Evolutionary conservation across 305 asterid species (phyloP).

Genomic region (Fraxinus angustifolia): DNA sequence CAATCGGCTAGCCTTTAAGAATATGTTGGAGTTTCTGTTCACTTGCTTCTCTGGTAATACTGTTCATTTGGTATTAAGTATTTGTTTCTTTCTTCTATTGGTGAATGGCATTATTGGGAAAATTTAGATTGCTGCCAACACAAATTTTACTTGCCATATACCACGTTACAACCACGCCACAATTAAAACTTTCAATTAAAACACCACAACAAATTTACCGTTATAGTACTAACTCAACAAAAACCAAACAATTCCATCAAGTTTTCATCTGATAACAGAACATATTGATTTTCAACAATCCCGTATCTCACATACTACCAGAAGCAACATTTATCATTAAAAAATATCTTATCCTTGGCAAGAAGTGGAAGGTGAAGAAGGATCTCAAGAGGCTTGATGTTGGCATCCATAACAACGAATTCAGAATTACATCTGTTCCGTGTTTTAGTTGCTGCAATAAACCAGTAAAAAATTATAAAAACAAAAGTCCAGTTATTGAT

Average conservation of each 20-base stretch:
- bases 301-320: neutral
- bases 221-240: too few relatives aligned
- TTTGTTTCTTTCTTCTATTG: neutral
- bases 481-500: neutral
- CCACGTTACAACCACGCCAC: too few relatives aligned
- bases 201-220: too few relatives aligned
- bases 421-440: slow-evolving; percentile 52
- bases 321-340: neutral
- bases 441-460: slow-evolving; percentile 33
- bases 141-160: too few relatives aligned
- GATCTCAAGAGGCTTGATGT: slow-evolving; percentile 57
- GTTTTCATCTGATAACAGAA: too few relatives aligned
- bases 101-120: neutral
- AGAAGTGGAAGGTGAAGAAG: slow-evolving; percentile 59
- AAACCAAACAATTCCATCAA: too few relatives aligned
- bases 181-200: too few relatives aligned
- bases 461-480: neutral
- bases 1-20: slow-evolving; percentile 26
- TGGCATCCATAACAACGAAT: slow-evolving; percentile 55
- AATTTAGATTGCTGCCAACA: too few relatives aligned
- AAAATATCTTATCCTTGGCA: slow-evolving; percentile 51
- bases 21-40: neutral
- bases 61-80: neutral
- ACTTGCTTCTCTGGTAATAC: neutral
- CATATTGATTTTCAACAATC: too few relatives aligned